Evolutionary conservation across 2,329 filamentous ascomycete genomes (phyloP), one percentile per base, ranked within the genome.

Genomic region (Talaromyces sp.): DNA sequence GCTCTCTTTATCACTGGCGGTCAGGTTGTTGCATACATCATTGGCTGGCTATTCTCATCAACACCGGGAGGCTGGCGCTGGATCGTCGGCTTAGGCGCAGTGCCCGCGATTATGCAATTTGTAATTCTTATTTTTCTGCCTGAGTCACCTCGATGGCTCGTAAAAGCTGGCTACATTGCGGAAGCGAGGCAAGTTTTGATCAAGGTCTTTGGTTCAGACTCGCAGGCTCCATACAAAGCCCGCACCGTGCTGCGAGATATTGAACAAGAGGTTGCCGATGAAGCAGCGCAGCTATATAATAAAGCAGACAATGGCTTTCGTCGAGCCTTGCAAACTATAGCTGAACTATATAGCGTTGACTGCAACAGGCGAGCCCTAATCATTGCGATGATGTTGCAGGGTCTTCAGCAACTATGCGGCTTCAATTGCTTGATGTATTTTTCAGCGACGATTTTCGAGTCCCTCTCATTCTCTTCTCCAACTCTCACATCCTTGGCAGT

Each of bases 401-500:
- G 88, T 0, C 81, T 96, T 7, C 94, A 97, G 77, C 94, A 98
- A 75, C 83, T 96, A 0, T 95, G 91, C 72, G 93, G 91, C 1
- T 95, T 95, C 77, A 96, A 97, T 79, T 93, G 90, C 11, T 82
- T 97, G 35, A 96, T 96, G 92, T 96, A 96, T 77, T 96, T 92
- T 74, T 92, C 90, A 0, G 90, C 90, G 3, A 93, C 90, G 8
- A 92, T 94, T 35, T 94, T 94, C 73, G 84, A 86, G 2, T 83
- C 92, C 37, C 84, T 96, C 0, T 90, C 90, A 0, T 96, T 96
- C 74, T 83, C 84, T 48, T 90, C 87, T 63, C 92, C 92, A 5
- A 95, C 91, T 0, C 83, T 94, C 59, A 92, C 90, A 1, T 91
- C 91, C 0, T 84, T 96, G 66, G 88, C 88, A 2, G 90, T 97